phyloP scores from a whole-genome alignment of 768 basidiomycete genomes.

The Rhizopogon salebrosus region DNA sequence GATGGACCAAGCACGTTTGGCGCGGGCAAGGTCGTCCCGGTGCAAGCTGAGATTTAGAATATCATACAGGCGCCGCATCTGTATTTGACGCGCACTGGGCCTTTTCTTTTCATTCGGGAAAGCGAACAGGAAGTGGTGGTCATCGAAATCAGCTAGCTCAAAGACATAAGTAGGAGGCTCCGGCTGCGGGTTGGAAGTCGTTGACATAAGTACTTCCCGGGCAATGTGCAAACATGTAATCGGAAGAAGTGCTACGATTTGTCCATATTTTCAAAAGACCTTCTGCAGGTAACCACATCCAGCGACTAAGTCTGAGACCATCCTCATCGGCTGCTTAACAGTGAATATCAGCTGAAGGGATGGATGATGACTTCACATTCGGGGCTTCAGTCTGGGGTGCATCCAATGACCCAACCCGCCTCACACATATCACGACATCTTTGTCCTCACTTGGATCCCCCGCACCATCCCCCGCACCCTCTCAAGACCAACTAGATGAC shows the following conservation, averaged over 20 bases:
- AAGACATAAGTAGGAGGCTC: neutral
- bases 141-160: constrained; percentile 1
- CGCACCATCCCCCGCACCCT: constrained; percentile 19
- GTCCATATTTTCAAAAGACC: neutral
- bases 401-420: constrained; percentile 31
- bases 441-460: constrained; percentile 14
- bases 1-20: constrained; percentile 68
- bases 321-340: neutral
- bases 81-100: constrained; percentile 56
- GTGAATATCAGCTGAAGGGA: constrained; percentile 19
- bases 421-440: constrained; percentile 19
- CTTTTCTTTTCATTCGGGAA: constrained; percentile 46
- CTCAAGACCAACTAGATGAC: constrained; percentile 43
- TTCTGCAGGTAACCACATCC: constrained; percentile 1
- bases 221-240: neutral
- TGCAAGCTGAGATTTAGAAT: constrained; percentile 68
- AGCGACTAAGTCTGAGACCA: neutral
- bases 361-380: constrained; percentile 73
- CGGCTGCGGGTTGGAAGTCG: neutral
- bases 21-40: constrained; percentile 56
- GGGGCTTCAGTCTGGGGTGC: constrained; percentile 72
- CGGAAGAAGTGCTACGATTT: neutral
- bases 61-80: constrained; percentile 72
- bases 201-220: neutral
- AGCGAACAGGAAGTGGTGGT: constrained; percentile 57